A percentile compares a stretch with the other conserved stretches of the same genome.
These are phyloP conservation scores for Beauveria sp. DNA, from an alignment of 2,329 filamentous ascomycete species.

Conservation along the genomic window DNA sequence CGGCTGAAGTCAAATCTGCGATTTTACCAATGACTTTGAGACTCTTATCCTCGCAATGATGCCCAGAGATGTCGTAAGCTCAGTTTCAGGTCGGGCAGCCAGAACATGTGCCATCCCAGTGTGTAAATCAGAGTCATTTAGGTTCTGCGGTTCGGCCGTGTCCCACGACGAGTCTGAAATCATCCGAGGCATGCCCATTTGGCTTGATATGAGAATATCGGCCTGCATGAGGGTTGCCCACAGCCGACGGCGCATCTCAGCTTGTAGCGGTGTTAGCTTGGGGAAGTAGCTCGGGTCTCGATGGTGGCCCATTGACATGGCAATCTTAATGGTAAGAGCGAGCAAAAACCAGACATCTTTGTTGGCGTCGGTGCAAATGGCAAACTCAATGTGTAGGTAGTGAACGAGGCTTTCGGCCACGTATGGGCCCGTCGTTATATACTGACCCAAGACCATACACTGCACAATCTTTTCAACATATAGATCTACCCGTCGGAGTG, in stretches of 20 bases:
- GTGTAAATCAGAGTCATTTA: not conserved
- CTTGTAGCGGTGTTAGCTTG: not conserved
- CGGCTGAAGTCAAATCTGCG: not conserved
- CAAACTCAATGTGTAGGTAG: no score
- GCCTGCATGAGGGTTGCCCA: slow-evolving; percentile 32
- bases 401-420: no score
- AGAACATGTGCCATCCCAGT: not conserved
- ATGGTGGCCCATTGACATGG: not conserved
- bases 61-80: not conserved
- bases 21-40: not conserved
- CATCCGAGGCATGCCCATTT: slow-evolving; percentile 39
- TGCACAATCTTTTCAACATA: no score
- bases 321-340: no score
- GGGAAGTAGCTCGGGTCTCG: not conserved
- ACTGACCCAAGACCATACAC: no score
- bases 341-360: no score
- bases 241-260: not conserved
- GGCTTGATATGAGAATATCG: slow-evolving; percentile 35
- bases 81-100: not conserved
- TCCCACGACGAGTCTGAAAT: slow-evolving; percentile 33
- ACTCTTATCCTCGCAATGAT: not conserved
- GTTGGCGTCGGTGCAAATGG: no score
- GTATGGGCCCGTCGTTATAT: no score
- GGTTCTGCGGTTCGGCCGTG: slow-evolving; percentile 27
- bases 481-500: no score